Base-by-base conservation (phyloP, 108 stramenopile genomes). In the Epithemia pelagica region DNA sequence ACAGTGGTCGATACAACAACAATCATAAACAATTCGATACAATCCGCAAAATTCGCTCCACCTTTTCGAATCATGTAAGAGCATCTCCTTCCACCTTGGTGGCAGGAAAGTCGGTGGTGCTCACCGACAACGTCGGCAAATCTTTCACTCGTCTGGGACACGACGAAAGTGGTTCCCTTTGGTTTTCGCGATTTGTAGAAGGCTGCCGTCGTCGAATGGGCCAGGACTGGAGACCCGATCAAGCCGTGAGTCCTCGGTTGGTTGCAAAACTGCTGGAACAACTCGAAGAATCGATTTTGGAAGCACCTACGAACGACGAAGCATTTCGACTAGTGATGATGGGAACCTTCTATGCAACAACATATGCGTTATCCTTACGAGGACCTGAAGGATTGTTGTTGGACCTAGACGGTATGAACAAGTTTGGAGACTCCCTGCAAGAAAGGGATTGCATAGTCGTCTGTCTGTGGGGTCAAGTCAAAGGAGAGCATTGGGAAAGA, bases 11-110 rank as follows among this genome's bases (percentile, higher is more conserved):
- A 65, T 26, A 52, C 22, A 21, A 51, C n/a, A n/a, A 30, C 23
- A 53, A 3, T 8, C 51, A 65, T n/a, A 19, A 22, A 21, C 64
- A 65, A 53, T 65, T n/a, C 8, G 64, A 65, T 65, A 32, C 64
- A 10, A 65, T 65, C n/a, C 29, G 64, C 22, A 65, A 65, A 15
- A 10, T 46, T 15, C 37, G 37, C 37, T 46, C 37, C 10, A 15
- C n/a, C 37, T 46, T 46, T 15, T 46, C 37, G 10, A 46, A 46
- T 46, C 37, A 46, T 10, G 37, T 46, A 46, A 5, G 15, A 46
- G 37, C 37, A 46, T 5, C 37, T 46, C 37, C 5, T 5, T 10
- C 15, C 5, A 10, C 37, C 37, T 10, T 10, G 5, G 37, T 5
- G 37, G 15, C 15, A 46, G 10, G 10, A 46, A 46, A n/a, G n/a